Conservation (phyloP, 495 filamentous ascomycete species). For the Penicillium longicatenatum region DNA sequence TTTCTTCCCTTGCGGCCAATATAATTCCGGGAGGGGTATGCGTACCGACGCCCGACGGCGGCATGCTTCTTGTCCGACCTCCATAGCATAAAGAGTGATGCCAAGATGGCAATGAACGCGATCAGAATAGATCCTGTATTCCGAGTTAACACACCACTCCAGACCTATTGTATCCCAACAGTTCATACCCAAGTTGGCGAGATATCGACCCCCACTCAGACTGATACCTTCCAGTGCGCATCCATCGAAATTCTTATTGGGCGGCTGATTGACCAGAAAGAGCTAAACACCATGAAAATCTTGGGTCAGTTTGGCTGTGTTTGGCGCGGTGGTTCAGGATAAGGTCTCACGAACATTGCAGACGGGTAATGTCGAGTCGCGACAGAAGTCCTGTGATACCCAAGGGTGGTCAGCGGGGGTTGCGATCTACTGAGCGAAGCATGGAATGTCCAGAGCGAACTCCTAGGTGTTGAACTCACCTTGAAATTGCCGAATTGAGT, state of each 20-base stretch:
- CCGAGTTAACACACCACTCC: slow-evolving; percentile 9
- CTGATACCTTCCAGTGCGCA: slow-evolving; percentile 75
- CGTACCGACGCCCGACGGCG: slow-evolving; percentile 89
- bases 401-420: slow-evolving; percentile 22
- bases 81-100: slow-evolving; percentile 66
- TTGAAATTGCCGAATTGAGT: slow-evolving; percentile 89
- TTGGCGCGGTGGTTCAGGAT: not conserved
- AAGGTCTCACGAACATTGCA: slow-evolving; percentile 78
- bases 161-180: not conserved
- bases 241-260: slow-evolving; percentile 57
- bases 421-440: not conserved
- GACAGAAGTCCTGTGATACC: slow-evolving; percentile 80
- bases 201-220: slow-evolving; percentile 59
- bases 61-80: slow-evolving; percentile 91
- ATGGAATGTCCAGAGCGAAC: slow-evolving; percentile 1
- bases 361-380: slow-evolving; percentile 90
- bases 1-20: not conserved
- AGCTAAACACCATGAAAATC: slow-evolving; percentile 40
- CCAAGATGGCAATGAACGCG: slow-evolving; percentile 72
- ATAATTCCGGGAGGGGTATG: not conserved
- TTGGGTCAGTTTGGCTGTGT: slow-evolving; percentile 23
- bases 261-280: slow-evolving; percentile 50
- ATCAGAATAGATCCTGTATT: slow-evolving; percentile 84
- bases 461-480: slow-evolving; percentile 59
- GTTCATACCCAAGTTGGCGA: slow-evolving; percentile 82